Conservation (phyloP, 2,329 filamentous ascomycete species). For the Claviceps sorghi region DNA sequence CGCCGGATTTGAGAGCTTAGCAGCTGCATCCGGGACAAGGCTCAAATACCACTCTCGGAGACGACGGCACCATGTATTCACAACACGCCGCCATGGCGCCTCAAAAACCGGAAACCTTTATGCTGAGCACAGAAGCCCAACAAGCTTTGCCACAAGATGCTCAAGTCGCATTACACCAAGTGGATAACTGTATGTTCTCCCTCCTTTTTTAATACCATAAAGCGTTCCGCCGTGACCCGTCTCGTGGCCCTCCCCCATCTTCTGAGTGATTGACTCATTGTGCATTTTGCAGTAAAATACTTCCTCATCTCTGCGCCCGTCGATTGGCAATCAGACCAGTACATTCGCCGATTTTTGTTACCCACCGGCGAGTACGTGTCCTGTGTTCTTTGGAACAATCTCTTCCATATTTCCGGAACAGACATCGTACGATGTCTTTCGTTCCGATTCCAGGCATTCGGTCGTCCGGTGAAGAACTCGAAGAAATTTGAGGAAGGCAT, state of each 20-base stretch:
- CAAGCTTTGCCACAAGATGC: conserved; percentile 92
- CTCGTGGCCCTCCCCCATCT: not conserved
- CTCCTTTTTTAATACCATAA: not conserved
- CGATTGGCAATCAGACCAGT: conserved; percentile 93
- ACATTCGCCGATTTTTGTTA: conserved; percentile 87
- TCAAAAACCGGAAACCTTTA: conserved; percentile 97
- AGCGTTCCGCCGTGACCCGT: not conserved
- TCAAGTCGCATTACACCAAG: conserved; percentile 92
- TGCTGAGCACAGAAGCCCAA: conserved; percentile 94
- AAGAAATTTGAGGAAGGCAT: conserved; percentile 99
- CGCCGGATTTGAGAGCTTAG: not conserved
- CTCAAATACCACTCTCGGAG: conserved; percentile 5
- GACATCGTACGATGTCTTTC: conserved; percentile 97
- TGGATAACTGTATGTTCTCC: conserved; percentile 73
- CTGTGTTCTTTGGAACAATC: conserved; percentile 96
- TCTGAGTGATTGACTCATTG: not conserved
- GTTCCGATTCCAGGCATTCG: conserved; percentile 97
- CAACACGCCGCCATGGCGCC: conserved; percentile 79
- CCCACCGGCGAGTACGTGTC: conserved; percentile 98
- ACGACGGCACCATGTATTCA: conserved; percentile 50
- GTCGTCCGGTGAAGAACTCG: conserved; percentile 95
- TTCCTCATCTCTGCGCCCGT: conserved; percentile 98
- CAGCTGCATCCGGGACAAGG: not conserved
- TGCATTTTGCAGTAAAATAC: conserved; percentile 65
- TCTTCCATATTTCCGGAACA: conserved; percentile 97